phyloP scores from a whole-genome alignment of 176 grass and related monocot species.

The Secale cereale region DNA sequence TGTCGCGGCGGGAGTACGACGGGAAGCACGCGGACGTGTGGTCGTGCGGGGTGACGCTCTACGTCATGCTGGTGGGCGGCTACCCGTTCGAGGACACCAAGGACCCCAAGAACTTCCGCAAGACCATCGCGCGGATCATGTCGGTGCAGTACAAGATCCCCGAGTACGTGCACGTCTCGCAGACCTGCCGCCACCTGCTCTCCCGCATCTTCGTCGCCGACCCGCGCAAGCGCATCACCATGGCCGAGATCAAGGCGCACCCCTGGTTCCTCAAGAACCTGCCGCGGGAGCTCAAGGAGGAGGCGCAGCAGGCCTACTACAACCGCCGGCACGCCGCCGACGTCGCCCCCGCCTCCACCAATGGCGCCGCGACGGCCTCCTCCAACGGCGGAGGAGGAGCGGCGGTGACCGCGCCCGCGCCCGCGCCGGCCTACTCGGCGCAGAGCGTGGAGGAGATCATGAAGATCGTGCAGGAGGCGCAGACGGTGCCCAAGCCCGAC shows the following conservation, averaged over 20 bases:
- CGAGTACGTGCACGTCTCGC: conserved; percentile 81
- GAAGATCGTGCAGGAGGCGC: conserved; percentile 73
- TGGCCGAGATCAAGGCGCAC: conserved; percentile 75
- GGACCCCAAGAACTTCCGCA: conserved; percentile 83
- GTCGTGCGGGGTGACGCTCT: conserved; percentile 90
- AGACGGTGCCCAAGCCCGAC: conserved; percentile 39
- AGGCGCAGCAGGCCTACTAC: conserved; percentile 70
- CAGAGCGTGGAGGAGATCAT: conserved; percentile 79
- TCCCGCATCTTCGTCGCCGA: conserved; percentile 75
- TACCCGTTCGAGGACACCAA: conserved; percentile 85
- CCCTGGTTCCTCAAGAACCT: conserved; percentile 88
- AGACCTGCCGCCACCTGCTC: conserved; percentile 70
- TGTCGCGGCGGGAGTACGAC: conserved; percentile 54
- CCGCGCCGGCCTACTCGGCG: conserved; percentile 35
- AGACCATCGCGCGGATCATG: conserved; percentile 63
- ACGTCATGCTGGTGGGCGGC: conserved; percentile 84
- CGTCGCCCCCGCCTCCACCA: background rate
- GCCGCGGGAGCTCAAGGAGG: conserved; percentile 76
- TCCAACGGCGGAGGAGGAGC: background rate
- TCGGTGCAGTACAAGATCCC: conserved; percentile 75
- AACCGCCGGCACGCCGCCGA: background rate
- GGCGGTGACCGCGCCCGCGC: background rate
- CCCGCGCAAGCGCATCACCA: conserved; percentile 67
- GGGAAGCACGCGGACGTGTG: conserved; percentile 91
- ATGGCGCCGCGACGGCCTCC: background rate